Conservation (phyloP, 768 basidiomycete species). For the Suillus spraguei region DNA sequence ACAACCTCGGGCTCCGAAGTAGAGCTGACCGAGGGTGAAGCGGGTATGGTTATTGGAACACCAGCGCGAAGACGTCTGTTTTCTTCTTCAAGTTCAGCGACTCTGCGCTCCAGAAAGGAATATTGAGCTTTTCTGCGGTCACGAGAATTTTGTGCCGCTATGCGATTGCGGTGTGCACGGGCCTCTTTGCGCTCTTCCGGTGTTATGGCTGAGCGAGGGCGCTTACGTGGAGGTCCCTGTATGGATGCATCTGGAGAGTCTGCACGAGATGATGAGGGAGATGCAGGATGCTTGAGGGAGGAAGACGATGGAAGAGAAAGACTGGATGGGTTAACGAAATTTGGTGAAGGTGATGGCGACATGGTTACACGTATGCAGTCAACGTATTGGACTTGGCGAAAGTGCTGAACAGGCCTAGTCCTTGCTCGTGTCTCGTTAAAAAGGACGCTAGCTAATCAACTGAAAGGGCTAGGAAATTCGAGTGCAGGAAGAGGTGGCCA, state of each 20-base stretch:
- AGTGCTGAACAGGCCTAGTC: background rate
- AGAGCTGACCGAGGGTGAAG: conserved; percentile 16
- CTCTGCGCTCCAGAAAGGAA: conserved; percentile 62
- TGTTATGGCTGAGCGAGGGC: conserved; percentile 60
- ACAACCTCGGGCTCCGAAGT: conserved; percentile 27
- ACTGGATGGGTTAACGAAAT: conserved; percentile 40
- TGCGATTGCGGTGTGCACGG: conserved; percentile 88
- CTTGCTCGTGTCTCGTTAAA: conserved; percentile 1
- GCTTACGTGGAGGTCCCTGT: conserved; percentile 69
- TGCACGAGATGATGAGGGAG: conserved; percentile 25
- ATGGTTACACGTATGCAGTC: conserved; percentile 18
- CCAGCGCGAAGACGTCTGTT: conserved; percentile 74
- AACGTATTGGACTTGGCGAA: conserved; percentile 2
- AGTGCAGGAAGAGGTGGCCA: conserved; percentile 27
- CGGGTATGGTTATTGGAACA: conserved; percentile 31
- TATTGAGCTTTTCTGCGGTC: conserved; percentile 90
- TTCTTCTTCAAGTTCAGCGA: conserved; percentile 80
- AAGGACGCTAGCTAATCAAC: background rate
- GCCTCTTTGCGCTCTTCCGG: conserved; percentile 86
- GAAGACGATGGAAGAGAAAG: conserved; percentile 43
- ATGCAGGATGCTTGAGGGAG: conserved; percentile 29
- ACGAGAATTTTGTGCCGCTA: conserved; percentile 91
- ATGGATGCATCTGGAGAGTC: conserved; percentile 18
- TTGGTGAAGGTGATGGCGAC: conserved; percentile 23
- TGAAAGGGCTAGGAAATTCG: conserved; percentile 6